Evolutionary conservation across 768 basidiomycete genomes (phyloP).

Genomic region (Phaeolepiota aurea): DNA sequence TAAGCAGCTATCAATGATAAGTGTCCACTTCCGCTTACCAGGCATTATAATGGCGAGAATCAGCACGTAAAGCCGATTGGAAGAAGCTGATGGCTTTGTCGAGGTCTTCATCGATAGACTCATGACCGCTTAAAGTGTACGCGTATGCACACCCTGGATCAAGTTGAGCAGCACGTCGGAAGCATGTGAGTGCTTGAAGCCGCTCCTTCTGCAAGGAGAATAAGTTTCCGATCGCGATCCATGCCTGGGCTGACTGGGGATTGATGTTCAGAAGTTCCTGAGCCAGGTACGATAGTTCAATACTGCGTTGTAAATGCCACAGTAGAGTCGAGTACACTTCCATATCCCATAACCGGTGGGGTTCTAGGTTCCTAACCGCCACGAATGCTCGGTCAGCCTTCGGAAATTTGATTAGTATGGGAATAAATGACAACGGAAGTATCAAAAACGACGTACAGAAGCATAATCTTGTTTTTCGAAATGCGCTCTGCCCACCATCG

Average conservation of each 20-base stretch:
- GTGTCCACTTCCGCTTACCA: conserved; percentile 53
- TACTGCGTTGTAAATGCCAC: conserved; percentile 86
- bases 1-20: conserved; percentile 6
- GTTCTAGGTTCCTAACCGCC: conserved; percentile 72
- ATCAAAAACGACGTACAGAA: conserved; percentile 49
- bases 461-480: conserved; percentile 88
- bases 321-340: conserved; percentile 93
- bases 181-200: conserved; percentile 88
- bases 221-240: conserved; percentile 95
- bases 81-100: conserved; percentile 90
- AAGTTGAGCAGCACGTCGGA: conserved; percentile 83
- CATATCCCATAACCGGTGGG: conserved; percentile 89
- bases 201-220: conserved; percentile 95
- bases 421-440: conserved; percentile 15
- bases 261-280: conserved; percentile 85
- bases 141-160: conserved; percentile 92
- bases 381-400: conserved; percentile 90
- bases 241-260: conserved; percentile 78
- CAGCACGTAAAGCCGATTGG: conserved; percentile 83
- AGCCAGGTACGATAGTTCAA: conserved; percentile 84
- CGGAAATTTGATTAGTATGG: conserved; percentile 10
- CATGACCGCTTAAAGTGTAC: conserved; percentile 94
- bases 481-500: conserved; percentile 79
- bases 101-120: conserved; percentile 92
- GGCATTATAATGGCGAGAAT: conserved; percentile 93